Evolutionary conservation across 805 yeast genomes (phyloP), one percentile per base, ranked within the genome.

Genomic region (Schwanniomyces pseudopolymorphus): DNA sequence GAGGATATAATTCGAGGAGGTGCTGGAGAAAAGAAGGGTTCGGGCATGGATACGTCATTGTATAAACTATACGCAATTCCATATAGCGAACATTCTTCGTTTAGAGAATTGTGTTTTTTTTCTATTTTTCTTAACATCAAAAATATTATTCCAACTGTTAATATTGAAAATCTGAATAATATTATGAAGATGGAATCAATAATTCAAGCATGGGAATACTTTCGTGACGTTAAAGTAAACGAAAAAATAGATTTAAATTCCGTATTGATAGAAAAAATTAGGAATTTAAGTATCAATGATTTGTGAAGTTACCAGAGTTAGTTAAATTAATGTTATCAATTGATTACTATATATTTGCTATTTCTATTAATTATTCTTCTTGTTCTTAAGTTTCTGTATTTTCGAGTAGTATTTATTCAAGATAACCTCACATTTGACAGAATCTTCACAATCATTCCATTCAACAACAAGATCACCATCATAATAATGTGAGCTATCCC

Each of bases 71-170:
- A 84, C 54, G 64, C 77, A 9, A 79, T 91, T 1, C 98, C 99
- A 0, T 94, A 94, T 59, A 85, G 95, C 58, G 99, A 94, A 60
- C 99, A 94, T 67, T 89, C 96, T 9, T 88, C 96, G 47, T 92
- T 83, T 57, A 70, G 86, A 33, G 99, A 94, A 57, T 71, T 94
- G 33, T 74, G 84, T 10, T 74, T 77, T 45, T 88, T 92, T 59
- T 78, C 85, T 19, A 67, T 77, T 2, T 65, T 75, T 19, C 54
- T 89, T 35, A 63, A 75, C 6, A 77, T 81, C 52, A 65, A 66
- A 0, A 57, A 72, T 35, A 77, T 89, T 11, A 80, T 90, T 7
- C 94, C 97, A 0, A 94, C 99, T 0, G 99, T 92, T 4, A 81
- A 80, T 46, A 58, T 67, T 10, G 65, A 61, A 14, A 61, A 56